phyloP scores from a whole-genome alignment of 2,329 filamentous ascomycete species.

The Penicillium sp. region DNA sequence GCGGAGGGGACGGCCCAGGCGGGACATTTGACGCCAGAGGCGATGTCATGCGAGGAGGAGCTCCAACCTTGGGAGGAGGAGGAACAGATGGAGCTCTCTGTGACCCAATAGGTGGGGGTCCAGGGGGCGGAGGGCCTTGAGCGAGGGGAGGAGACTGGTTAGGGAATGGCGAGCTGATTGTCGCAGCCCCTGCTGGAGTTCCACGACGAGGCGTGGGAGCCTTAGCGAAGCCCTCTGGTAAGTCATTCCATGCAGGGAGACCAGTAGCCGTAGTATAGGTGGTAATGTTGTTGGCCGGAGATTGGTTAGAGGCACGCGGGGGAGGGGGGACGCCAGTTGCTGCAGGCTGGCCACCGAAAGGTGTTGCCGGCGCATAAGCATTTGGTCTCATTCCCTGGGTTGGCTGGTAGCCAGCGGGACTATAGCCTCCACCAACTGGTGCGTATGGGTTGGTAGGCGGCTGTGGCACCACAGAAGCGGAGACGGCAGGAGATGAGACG shows the following conservation, averaged over 20 bases:
- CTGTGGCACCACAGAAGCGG: constrained; percentile 24
- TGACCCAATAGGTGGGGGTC: constrained; percentile 59
- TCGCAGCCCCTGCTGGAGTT: constrained; percentile 69
- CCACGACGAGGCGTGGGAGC: constrained; percentile 70
- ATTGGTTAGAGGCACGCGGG: constrained; percentile 69
- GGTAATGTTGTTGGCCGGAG: constrained; percentile 65
- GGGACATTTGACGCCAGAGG: constrained; percentile 67
- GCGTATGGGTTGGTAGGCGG: constrained; percentile 22
- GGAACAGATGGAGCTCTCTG: constrained; percentile 73
- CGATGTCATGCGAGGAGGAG: constrained; percentile 70
- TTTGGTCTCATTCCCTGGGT: constrained; percentile 41
- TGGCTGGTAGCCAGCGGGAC: constrained; percentile 61
- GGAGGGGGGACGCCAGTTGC: constrained; percentile 59
- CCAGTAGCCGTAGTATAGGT: constrained; percentile 67
- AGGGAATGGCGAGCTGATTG: constrained; percentile 76
- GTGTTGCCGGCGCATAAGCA: constrained; percentile 48
- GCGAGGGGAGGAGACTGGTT: constrained; percentile 58
- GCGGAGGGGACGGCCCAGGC: constrained; percentile 64
- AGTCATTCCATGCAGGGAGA: constrained; percentile 90
- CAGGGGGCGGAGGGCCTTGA: constrained; percentile 58
- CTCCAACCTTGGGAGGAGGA: constrained; percentile 80
- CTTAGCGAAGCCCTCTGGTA: constrained; percentile 80
- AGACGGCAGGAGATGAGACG: background rate
- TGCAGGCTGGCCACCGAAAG: constrained; percentile 53
- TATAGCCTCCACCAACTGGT: constrained; percentile 36